These are phyloP conservation scores for Moesziomyces sp. DNA, from an alignment of 1,284 basidiomycete species.

Conservation along the genomic window DNA sequence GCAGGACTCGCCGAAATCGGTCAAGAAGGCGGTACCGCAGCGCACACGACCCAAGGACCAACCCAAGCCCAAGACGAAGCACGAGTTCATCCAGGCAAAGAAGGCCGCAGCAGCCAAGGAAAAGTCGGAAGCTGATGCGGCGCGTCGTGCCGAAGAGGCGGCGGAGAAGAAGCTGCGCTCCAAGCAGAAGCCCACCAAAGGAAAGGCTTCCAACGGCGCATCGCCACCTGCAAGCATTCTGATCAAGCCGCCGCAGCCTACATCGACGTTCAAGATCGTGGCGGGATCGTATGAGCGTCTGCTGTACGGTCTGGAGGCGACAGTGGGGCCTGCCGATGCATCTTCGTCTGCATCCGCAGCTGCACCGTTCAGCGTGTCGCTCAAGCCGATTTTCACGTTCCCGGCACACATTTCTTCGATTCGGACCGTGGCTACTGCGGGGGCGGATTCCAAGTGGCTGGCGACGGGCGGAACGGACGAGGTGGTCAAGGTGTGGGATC, in stretches of 20 bases:
- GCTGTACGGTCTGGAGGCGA: slow-evolving; percentile 87
- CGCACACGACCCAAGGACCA: slow-evolving; percentile 44
- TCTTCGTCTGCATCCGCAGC: slow-evolving; percentile 31
- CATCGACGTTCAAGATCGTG: slow-evolving; percentile 78
- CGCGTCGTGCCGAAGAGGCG: slow-evolving; percentile 25
- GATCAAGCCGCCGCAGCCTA: slow-evolving; percentile 42
- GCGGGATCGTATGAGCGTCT: slow-evolving; percentile 95
- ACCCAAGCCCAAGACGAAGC: slow-evolving; percentile 54
- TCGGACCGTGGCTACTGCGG: slow-evolving; percentile 76
- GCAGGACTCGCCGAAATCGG: slow-evolving; percentile 20
- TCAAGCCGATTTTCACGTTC: slow-evolving; percentile 91
- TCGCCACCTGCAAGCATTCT: slow-evolving; percentile 21
- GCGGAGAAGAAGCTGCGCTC: slow-evolving; percentile 22
- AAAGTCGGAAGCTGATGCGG: slow-evolving; percentile 25
- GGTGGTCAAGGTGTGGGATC: slow-evolving; percentile 96
- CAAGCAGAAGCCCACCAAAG: slow-evolving; percentile 23
- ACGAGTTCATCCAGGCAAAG: slow-evolving; percentile 56
- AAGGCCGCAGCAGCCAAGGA: slow-evolving; percentile 42
- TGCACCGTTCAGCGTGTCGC: slow-evolving; percentile 46
- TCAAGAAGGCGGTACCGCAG: slow-evolving; percentile 35
- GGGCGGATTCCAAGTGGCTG: slow-evolving; percentile 83
- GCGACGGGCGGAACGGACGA: slow-evolving; percentile 95
- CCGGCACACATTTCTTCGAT: slow-evolving; percentile 94
- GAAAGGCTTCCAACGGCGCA: slow-evolving; percentile 19
- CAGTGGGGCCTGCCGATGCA: slow-evolving; percentile 68